Conservation (phyloP, 179 eudicot genomes). For the Silene noctiflora region DNA sequence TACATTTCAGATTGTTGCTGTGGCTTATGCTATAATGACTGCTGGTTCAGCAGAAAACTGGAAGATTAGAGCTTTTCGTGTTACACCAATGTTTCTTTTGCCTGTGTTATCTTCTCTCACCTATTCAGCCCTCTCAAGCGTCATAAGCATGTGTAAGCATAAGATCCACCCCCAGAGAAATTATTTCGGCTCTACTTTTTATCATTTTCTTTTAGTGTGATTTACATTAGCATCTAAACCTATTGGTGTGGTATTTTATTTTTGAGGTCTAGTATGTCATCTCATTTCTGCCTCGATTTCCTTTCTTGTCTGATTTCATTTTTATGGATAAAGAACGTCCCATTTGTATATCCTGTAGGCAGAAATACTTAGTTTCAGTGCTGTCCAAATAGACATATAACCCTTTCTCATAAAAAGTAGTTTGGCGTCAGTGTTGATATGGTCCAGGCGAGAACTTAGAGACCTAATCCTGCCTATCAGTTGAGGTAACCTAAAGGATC, state of each 20-base stretch:
- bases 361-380: too few species aligned
- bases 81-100: slow-evolving; percentile 79
- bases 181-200: background rate
- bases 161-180: background rate
- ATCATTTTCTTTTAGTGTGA: too few species aligned
- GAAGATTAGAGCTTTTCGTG: slow-evolving; percentile 68
- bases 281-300: too few species aligned
- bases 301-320: too few species aligned
- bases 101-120: slow-evolving; percentile 47
- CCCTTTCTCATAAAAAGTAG: background rate
- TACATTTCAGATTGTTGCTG: slow-evolving; percentile 53
- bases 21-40: slow-evolving; percentile 68
- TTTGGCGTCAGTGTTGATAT: background rate
- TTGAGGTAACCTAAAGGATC: background rate
- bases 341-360: too few species aligned
- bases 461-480: background rate
- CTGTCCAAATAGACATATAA: too few species aligned
- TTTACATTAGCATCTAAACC: too few species aligned
- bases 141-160: slow-evolving; percentile 60
- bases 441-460: background rate
- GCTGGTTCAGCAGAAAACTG: slow-evolving; percentile 57
- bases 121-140: slow-evolving; percentile 47
- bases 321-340: too few species aligned
- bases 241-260: too few species aligned
- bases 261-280: too few species aligned